Conservation (phyloP, 345 rosid genomes). For the Citrus trifoliata region DNA sequence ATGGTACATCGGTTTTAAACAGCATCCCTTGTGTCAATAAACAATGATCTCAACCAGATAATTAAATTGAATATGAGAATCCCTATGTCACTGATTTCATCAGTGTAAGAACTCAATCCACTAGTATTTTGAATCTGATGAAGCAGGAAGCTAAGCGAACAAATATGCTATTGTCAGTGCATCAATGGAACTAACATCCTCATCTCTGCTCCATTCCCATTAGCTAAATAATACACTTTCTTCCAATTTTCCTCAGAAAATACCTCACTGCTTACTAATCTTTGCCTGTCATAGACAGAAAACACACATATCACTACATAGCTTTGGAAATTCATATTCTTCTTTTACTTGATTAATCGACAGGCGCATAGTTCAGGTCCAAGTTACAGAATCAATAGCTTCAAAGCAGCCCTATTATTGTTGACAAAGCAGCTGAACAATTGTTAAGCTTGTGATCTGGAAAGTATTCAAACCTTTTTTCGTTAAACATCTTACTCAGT, state of each 20-base stretch:
- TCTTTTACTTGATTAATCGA: background rate
- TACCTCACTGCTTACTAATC: conserved; percentile 63
- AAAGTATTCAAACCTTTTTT: background rate
- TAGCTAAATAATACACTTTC: conserved; percentile 68
- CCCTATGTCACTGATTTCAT: background rate
- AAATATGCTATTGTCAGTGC: conserved; percentile 30
- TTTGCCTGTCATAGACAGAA: conserved; percentile 57
- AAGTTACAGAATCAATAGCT: too few species aligned
- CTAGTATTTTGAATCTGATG: background rate
- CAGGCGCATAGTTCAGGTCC: background rate
- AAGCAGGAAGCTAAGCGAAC: background rate
- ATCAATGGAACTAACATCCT: conserved; percentile 70
- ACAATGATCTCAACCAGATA: background rate
- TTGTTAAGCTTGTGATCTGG: background rate
- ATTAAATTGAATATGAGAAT: background rate
- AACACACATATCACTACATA: background rate
- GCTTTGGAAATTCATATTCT: background rate
- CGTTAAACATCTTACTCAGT: background rate
- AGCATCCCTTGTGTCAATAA: background rate
- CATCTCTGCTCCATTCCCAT: conserved; percentile 94
- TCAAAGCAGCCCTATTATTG: background rate
- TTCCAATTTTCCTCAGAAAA: conserved; percentile 87
- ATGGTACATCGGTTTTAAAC: background rate
- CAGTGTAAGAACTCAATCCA: background rate
- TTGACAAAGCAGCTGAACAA: background rate